These are phyloP conservation scores for Lactuca sativa DNA, from an alignment of 129 eudicot genomes.

Conservation along the genomic window DNA sequence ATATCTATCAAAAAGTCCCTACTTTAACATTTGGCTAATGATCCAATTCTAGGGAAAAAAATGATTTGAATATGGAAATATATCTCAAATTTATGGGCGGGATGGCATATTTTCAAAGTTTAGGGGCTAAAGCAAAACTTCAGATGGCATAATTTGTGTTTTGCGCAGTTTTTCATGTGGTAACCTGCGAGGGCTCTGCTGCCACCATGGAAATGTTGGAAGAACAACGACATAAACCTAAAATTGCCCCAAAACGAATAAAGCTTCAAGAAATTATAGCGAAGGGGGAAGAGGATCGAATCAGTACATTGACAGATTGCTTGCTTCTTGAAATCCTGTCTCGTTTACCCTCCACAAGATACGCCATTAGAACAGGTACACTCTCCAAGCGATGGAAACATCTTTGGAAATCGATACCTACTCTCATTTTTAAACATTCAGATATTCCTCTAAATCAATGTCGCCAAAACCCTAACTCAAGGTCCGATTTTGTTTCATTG, in stretches of 20 bases:
- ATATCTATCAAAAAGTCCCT: too few relatives aligned
- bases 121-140: too few relatives aligned
- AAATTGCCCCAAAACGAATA: not conserved
- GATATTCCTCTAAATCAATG: too few relatives aligned
- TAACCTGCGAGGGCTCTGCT: not conserved
- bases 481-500: constrained; percentile 8
- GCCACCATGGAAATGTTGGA: not conserved
- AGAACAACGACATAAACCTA: not conserved
- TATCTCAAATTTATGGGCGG: too few relatives aligned
- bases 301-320: not conserved
- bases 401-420: constrained; percentile 1
- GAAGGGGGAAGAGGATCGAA: not conserved
- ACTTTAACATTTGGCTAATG: too few relatives aligned
- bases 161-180: not conserved
- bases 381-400: constrained; percentile 27
- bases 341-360: not conserved
- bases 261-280: not conserved
- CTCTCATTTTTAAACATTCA: not conserved
- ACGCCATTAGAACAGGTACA: constrained; percentile 19
- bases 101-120: too few relatives aligned
- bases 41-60: too few relatives aligned
- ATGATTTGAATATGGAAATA: too few relatives aligned
- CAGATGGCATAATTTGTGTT: too few relatives aligned
- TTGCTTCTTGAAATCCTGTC: not conserved
- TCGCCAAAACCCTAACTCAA: too few relatives aligned